phyloP scores from a whole-genome alignment of 1,139 yeast genomes.

The Geotrichum reessii region DNA sequence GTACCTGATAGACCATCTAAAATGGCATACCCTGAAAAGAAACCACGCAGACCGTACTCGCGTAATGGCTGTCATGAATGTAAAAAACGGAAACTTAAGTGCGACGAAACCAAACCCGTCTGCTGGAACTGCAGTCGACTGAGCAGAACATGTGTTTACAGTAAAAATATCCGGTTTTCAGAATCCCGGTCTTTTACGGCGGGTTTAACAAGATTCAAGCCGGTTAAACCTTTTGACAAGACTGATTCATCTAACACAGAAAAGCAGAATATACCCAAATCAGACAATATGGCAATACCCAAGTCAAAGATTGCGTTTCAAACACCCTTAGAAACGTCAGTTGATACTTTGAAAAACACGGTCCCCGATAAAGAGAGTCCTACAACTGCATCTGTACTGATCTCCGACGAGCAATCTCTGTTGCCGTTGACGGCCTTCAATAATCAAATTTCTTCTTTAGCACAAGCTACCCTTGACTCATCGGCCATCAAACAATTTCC shows the following conservation, averaged over 20 bases:
- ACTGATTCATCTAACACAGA: not conserved
- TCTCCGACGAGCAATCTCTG: too few relatives aligned
- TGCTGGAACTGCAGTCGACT: constrained; percentile 55
- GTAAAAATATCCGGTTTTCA: constrained; percentile 8
- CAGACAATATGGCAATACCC: not conserved
- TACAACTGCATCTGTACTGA: too few relatives aligned
- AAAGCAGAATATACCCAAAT: not conserved
- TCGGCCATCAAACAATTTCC: too few relatives aligned
- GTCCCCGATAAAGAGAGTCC: too few relatives aligned
- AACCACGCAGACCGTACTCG: constrained; percentile 37
- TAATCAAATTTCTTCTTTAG: too few relatives aligned
- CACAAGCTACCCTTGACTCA: too few relatives aligned
- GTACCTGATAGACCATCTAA: not conserved
- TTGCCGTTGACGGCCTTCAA: too few relatives aligned
- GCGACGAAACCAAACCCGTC: constrained; percentile 56
- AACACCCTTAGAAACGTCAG: too few relatives aligned
- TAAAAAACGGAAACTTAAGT: constrained; percentile 56
- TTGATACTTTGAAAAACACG: too few relatives aligned
- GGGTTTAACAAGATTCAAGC: too few relatives aligned
- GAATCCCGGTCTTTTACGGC: constrained; percentile 10
- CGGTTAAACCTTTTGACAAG: too few relatives aligned
- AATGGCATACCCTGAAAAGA: not conserved
- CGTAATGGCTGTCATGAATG: constrained; percentile 62
- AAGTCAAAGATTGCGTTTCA: too few relatives aligned
- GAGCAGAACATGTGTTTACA: constrained; percentile 46